Conservation (phyloP, 108 stramenopile species). For the Nitzschia sp. region DNA sequence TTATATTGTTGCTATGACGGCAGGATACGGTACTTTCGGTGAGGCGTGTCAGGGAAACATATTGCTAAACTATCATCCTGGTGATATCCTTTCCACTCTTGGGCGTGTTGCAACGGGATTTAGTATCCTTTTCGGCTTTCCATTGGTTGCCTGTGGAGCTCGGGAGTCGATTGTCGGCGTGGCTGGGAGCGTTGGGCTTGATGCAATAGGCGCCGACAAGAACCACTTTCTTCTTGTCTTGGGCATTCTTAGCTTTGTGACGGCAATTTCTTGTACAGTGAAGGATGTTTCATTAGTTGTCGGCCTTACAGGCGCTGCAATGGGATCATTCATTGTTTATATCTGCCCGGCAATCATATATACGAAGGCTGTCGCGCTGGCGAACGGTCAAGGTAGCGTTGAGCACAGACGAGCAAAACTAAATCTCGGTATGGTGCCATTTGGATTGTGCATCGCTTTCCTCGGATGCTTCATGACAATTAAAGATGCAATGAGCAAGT, state of each 20-base stretch:
- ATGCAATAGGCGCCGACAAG: conserved; percentile 16
- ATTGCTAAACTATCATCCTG: conserved; percentile 60
- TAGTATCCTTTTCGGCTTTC: conserved; percentile 65
- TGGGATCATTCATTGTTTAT: conserved; percentile 56
- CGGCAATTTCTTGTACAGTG: conserved; percentile 45
- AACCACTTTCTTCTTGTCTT: conserved; percentile 41
- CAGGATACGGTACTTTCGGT: conserved; percentile 61
- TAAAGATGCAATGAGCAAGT: conserved; percentile 29
- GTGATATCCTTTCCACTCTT: conserved; percentile 48
- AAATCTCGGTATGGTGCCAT: conserved; percentile 50
- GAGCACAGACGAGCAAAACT: conserved; percentile 37
- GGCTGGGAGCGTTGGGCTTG: conserved; percentile 32
- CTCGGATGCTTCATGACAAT: conserved; percentile 62
- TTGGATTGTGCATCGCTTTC: conserved; percentile 42
- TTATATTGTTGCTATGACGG: conserved; percentile 48
- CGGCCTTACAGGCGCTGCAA: conserved; percentile 51
- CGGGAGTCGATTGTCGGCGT: conserved; percentile 43
- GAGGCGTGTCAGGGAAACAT: conserved; percentile 56
- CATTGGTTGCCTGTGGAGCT: conserved; percentile 45
- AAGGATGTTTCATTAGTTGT: conserved; percentile 51
- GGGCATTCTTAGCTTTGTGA: conserved; percentile 38
- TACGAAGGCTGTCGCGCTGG: conserved; percentile 30
- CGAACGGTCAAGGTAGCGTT: conserved; percentile 28
- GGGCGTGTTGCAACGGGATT: conserved; percentile 58
- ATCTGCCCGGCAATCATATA: conserved; percentile 56